Evolutionary conservation across 306 rosid genomes (phyloP).

Genomic region (Potentilla sterilis): DNA sequence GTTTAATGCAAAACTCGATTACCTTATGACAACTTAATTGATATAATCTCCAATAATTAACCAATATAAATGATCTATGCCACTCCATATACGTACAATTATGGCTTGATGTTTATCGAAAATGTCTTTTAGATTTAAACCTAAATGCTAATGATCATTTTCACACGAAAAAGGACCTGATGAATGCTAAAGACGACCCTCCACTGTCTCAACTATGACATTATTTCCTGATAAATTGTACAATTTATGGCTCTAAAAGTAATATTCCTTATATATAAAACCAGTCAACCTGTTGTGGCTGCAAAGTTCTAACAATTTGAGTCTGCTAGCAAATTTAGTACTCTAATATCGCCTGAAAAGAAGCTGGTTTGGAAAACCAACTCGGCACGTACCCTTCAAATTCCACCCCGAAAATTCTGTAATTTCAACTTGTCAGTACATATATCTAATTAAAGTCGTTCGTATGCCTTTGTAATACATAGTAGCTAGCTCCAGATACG

Average conservation of each 20-base stretch:
- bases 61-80: background rate
- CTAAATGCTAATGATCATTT: too few relatives aligned
- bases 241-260: background rate
- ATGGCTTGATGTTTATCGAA: background rate
- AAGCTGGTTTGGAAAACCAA: slow-evolving; percentile 20
- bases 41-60: background rate
- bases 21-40: background rate
- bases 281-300: background rate
- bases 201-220: background rate
- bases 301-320: background rate
- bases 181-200: background rate
- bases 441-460: background rate
- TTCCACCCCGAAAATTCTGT: background rate
- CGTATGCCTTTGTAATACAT: background rate
- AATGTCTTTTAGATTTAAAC: too few relatives aligned
- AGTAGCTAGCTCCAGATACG: background rate
- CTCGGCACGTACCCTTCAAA: background rate
- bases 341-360: background rate
- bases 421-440: background rate
- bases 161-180: too few relatives aligned
- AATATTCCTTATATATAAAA: background rate
- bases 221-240: background rate
- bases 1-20: background rate
- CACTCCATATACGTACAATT: background rate
- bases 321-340: background rate